Evolutionary conservation across 257 asterid genomes (phyloP), one percentile per base, ranked within the genome.

Genomic region (Solanum neorickii): DNA sequence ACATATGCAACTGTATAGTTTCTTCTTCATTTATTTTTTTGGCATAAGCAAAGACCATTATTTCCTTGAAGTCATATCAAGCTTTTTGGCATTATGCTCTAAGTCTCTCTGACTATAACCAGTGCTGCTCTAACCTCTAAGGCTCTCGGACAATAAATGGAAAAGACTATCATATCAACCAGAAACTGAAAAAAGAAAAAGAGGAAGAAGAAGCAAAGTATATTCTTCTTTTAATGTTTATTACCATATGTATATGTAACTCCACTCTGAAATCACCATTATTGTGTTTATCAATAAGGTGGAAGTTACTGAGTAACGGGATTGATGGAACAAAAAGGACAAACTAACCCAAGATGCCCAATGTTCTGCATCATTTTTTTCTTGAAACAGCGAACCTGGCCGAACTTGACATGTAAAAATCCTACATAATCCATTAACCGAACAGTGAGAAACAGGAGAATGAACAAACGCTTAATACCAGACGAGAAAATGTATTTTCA

Each of bases 341-440:
- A 84, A 90, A 89, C 98, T 93, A 87, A 96, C 99, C 99, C 99
- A 97, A 85, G 98, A 93, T 39, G 99, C 98, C 90, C 94, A 95
- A 88, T 91, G 90, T 76, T 90, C 89, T 37, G 99, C 99, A 86
- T 97, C 99, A 86, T 94, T 97, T 3, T 89, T 80, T 90, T 97
- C 99, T 87, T 97, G 98, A 89, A 80, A 89, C 87, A 97, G 94
- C 62, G 99, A 97, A 62, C 99, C 99, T 37, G 99, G 99, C 75
- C 94, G 96, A 88, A 90, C 95, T 93, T 96, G 95, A 90, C 99
- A 97, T 73, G 99, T 95, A 87, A 91, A 93, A 82, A 86, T 88
- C 93, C 99, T 97, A 91, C 23, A 88, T 88, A 78, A 49, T 84
- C 84, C 27, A 44, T 6, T 89, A 88, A 86, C 83, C 86, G 65